A percentile compares a stretch with the other conserved stretches of the same genome.
Conservation (phyloP, 2,329 filamentous ascomycete genomes). For the Nothopassalora personata region DNA sequence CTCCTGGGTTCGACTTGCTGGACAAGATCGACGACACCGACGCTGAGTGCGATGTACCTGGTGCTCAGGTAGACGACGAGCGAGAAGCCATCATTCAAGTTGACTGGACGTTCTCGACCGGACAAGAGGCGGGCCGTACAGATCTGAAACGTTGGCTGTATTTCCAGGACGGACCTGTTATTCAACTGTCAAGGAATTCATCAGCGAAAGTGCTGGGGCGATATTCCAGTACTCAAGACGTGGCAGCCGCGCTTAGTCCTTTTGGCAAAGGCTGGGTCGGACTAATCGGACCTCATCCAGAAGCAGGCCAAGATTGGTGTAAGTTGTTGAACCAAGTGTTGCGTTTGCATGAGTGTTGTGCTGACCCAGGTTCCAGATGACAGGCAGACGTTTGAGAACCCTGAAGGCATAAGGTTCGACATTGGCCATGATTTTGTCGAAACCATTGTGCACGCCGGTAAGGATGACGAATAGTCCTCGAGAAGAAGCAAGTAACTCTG, state of each 20-base stretch:
- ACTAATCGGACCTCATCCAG: slow-evolving; percentile 20
- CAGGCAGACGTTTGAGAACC: slow-evolving; percentile 5
- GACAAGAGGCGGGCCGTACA: slow-evolving; percentile 9
- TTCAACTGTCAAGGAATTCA: slow-evolving; percentile 7
- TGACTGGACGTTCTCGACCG: slow-evolving; percentile 19
- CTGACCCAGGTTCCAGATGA: slow-evolving; percentile 10
- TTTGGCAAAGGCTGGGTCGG: slow-evolving; percentile 22
- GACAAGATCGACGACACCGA: slow-evolving; percentile 12
- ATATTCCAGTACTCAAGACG: slow-evolving; percentile 20
- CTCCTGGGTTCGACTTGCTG: slow-evolving; percentile 16
- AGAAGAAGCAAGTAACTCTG: not conserved
- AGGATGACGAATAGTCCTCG: not conserved
- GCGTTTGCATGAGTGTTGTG: not conserved
- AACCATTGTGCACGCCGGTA: slow-evolving; percentile 7
- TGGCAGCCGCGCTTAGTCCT: slow-evolving; percentile 14
- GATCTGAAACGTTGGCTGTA: slow-evolving; percentile 19
- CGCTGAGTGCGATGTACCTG: slow-evolving; percentile 9
- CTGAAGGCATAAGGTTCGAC: slow-evolving; percentile 16
- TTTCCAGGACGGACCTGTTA: slow-evolving; percentile 21
- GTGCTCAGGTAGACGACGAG: slow-evolving; percentile 13
- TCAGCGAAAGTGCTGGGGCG: slow-evolving; percentile 13
- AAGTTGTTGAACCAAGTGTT: slow-evolving; percentile 3
- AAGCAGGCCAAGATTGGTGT: slow-evolving; percentile 22
- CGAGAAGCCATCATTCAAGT: slow-evolving; percentile 22
- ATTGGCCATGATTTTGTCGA: slow-evolving; percentile 18